A percentile compares a stretch with the other conserved stretches of the same genome.
Conservation (phyloP, 1,284 basidiomycete genomes). For the Pseudozyma sp. region DNA sequence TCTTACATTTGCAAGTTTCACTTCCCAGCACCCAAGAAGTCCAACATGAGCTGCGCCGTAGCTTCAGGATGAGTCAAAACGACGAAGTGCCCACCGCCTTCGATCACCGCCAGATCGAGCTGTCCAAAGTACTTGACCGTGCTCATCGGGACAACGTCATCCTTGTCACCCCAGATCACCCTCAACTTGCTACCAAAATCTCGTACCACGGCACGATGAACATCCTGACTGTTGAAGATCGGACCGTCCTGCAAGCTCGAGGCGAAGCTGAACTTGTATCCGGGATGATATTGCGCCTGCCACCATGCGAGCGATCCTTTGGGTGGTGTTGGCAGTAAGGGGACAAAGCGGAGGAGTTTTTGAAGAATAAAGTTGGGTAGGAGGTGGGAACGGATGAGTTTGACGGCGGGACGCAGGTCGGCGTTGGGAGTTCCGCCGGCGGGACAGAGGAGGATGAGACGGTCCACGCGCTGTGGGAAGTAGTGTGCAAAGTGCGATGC, state of each 20-base stretch:
- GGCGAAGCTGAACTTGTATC: constrained; percentile 42
- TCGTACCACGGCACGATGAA: constrained; percentile 27
- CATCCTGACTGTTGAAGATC: constrained; percentile 34
- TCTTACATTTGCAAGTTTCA: not conserved
- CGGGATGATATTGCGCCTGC: constrained; percentile 46
- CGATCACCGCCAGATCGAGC: constrained; percentile 44
- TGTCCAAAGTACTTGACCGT: constrained; percentile 52
- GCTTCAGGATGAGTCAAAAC: constrained; percentile 42
- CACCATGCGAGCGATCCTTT: constrained; percentile 41
- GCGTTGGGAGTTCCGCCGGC: constrained; percentile 43
- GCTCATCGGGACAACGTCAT: constrained; percentile 44
- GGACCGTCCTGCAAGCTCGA: constrained; percentile 47
- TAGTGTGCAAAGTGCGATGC: constrained; percentile 48
- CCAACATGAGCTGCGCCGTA: constrained; percentile 42
- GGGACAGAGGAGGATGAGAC: constrained; percentile 44
- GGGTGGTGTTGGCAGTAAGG: constrained; percentile 39
- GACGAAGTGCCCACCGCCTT: constrained; percentile 35
- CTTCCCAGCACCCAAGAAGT: constrained; percentile 35
- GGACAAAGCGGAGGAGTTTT: constrained; percentile 27
- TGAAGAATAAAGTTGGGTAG: constrained; percentile 30
- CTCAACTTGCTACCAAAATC: constrained; percentile 30
- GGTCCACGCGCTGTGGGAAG: constrained; percentile 39
- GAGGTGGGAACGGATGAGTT: constrained; percentile 42
- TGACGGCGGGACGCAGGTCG: constrained; percentile 26
- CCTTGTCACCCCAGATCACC: constrained; percentile 51